A percentile compares a stretch with the other conserved stretches of the same genome.
These are phyloP conservation scores for Scleroderma citrinum DNA, from an alignment of 768 basidiomycete genomes.

Conservation along the genomic window DNA sequence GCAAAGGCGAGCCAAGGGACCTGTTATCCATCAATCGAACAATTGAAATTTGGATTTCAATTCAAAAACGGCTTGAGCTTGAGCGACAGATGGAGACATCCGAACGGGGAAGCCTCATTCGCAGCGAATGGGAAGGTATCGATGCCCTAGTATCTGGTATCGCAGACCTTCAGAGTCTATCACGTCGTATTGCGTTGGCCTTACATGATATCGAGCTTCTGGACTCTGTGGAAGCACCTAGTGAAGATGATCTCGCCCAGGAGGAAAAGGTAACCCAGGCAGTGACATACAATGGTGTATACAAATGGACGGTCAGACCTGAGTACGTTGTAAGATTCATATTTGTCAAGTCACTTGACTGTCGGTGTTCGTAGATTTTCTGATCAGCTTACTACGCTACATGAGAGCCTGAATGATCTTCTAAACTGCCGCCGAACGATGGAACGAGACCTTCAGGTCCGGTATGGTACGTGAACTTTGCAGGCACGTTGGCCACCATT, in stretches of 20 bases:
- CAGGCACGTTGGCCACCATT: background rate
- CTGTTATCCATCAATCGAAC: conserved; percentile 59
- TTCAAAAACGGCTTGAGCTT: conserved; percentile 45
- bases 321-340: conserved; percentile 39
- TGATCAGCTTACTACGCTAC: conserved; percentile 41
- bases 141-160: conserved; percentile 50
- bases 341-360: background rate
- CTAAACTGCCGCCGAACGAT: conserved; percentile 43
- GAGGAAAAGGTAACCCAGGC: conserved; percentile 6
- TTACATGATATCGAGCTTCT: conserved; percentile 29
- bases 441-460: conserved; percentile 46
- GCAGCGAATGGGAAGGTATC: conserved; percentile 51
- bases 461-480: conserved; percentile 42
- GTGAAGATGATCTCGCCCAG: conserved; percentile 15
- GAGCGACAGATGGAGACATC: conserved; percentile 50
- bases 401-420: conserved; percentile 41
- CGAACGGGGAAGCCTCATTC: conserved; percentile 16
- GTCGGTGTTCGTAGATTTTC: conserved; percentile 48
- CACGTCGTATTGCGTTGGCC: conserved; percentile 48
- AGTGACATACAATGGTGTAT: conserved; percentile 22
- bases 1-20: conserved; percentile 62
- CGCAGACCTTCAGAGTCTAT: conserved; percentile 45
- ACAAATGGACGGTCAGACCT: conserved; percentile 60
- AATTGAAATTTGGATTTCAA: conserved; percentile 51
- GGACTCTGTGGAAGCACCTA: conserved; percentile 15